Percentiles rank a stretch among this genome's conserved stretches.
phyloP scores from a whole-genome alignment of 2,329 filamentous ascomycete genomes.

The Neonectria punicea region DNA sequence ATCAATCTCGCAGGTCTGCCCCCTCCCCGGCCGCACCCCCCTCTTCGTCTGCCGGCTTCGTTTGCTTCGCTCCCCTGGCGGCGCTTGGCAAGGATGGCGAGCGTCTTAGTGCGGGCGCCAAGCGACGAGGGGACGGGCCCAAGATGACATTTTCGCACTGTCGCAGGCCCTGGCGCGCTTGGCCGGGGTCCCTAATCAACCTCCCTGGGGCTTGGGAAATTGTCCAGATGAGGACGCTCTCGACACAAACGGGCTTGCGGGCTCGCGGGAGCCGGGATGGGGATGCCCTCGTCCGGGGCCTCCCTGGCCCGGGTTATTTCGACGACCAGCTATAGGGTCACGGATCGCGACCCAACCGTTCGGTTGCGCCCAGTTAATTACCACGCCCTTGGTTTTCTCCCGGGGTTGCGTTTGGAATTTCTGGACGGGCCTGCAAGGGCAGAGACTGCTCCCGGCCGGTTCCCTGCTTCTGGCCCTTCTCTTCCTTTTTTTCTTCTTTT shows the following conservation, averaged over 20 bases:
- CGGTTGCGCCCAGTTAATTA: conserved; percentile 42
- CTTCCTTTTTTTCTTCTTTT: conserved; percentile 4
- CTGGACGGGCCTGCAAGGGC: no score
- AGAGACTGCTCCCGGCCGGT: background rate
- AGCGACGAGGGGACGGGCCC: conserved; percentile 5
- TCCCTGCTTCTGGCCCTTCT: conserved; percentile 9
- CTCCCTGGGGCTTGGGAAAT: conserved; percentile 28
- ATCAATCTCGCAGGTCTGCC: conserved; percentile 33
- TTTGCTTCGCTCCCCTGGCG: background rate
- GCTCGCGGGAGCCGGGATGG: conserved; percentile 35
- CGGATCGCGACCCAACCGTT: conserved; percentile 37
- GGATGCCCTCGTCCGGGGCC: conserved; percentile 15
- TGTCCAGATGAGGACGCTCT: conserved; percentile 6
- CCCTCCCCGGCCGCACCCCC: conserved; percentile 1
- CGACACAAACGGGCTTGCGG: background rate
- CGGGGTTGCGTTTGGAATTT: background rate
- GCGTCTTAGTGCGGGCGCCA: conserved; percentile 20
- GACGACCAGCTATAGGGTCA: background rate
- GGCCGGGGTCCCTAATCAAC: background rate
- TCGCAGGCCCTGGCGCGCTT: background rate
- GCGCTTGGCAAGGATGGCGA: background rate
- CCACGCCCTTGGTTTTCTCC: conserved; percentile 9
- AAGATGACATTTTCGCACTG: conserved; percentile 19
- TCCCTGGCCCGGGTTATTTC: conserved; percentile 13
- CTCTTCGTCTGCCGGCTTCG: conserved; percentile 11